phyloP scores from a whole-genome alignment of 371 early-diverging fungal species.

The Coemansia sp. region DNA sequence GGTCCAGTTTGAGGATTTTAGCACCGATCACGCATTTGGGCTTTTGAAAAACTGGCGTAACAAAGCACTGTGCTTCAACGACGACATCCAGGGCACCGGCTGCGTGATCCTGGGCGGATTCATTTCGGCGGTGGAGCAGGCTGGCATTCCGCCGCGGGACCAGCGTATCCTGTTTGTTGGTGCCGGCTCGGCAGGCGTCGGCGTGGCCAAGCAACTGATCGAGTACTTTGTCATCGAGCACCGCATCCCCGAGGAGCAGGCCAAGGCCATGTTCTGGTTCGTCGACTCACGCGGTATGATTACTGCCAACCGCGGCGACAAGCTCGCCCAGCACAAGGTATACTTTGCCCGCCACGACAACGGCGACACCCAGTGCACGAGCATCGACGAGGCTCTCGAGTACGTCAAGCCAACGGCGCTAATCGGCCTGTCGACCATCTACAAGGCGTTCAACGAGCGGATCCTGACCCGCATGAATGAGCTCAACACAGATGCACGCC shows the following conservation, averaged over 20 bases:
- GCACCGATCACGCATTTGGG: conserved; percentile 83
- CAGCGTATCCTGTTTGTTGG: conserved; percentile 79
- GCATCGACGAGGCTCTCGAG: conserved; percentile 69
- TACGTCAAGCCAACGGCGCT: conserved; percentile 76
- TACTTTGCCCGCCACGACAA: conserved; percentile 81
- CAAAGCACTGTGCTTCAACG: conserved; percentile 63
- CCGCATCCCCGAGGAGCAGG: conserved; percentile 67
- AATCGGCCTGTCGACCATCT: conserved; percentile 79
- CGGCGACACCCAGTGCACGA: conserved; percentile 65
- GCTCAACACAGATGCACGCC: conserved; percentile 64
- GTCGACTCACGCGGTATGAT: conserved; percentile 85
- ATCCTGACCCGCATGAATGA: conserved; percentile 68
- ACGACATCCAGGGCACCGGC: conserved; percentile 74
- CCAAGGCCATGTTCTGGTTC: conserved; percentile 76
- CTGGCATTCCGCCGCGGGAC: conserved; percentile 58
- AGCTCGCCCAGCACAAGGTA: conserved; percentile 76
- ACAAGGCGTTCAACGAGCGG: conserved; percentile 68
- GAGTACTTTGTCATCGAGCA: conserved; percentile 71
- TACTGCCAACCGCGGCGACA: conserved; percentile 82
- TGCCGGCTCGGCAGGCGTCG: conserved; percentile 69
- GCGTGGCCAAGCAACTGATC: conserved; percentile 81
- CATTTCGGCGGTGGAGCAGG: conserved; percentile 76
- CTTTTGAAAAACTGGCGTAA: conserved; percentile 67
- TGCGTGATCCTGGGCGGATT: conserved; percentile 89
- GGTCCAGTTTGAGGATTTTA: conserved; percentile 93